These are phyloP conservation scores for Prunus davidiana DNA, from an alignment of 306 rosid species.

Conservation along the genomic window DNA sequence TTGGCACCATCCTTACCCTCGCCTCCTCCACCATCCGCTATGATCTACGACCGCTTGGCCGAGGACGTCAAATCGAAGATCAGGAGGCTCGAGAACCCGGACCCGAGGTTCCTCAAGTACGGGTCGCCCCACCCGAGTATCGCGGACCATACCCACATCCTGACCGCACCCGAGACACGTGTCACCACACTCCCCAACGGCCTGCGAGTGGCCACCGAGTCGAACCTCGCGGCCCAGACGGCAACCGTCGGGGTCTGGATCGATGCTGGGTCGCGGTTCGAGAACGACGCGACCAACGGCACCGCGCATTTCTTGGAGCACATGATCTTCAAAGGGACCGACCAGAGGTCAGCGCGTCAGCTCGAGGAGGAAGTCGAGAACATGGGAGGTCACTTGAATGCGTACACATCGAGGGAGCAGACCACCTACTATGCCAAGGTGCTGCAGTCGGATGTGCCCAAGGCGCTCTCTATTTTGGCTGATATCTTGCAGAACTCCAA, in stretches of 20 bases:
- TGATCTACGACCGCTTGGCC: slow-evolving; percentile 90
- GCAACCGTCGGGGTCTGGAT: slow-evolving; percentile 97
- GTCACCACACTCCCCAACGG: slow-evolving; percentile 81
- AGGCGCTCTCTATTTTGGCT: slow-evolving; percentile 69
- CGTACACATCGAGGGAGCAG: slow-evolving; percentile 87
- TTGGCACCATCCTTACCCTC: slow-evolving; percentile 33
- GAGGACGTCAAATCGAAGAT: slow-evolving; percentile 73
- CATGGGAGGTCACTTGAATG: slow-evolving; percentile 96
- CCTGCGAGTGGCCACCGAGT: slow-evolving; percentile 85
- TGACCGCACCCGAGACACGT: slow-evolving; percentile 82
- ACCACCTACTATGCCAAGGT: slow-evolving; percentile 90
- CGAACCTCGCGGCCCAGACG: slow-evolving; percentile 52
- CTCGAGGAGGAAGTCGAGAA: slow-evolving; percentile 93
- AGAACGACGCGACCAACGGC: slow-evolving; percentile 87
- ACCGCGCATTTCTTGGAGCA: slow-evolving; percentile 92
- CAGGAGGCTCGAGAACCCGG: slow-evolving; percentile 70
- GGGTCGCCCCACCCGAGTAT: slow-evolving; percentile 76
- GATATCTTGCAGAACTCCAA: slow-evolving; percentile 87
- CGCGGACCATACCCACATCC: slow-evolving; percentile 67
- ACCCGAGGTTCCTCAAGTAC: slow-evolving; percentile 80
- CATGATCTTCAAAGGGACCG: slow-evolving; percentile 94
- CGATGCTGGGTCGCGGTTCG: slow-evolving; percentile 90
- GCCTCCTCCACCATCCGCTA: slow-evolving; percentile 70
- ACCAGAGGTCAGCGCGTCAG: slow-evolving; percentile 62
- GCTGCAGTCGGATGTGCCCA: slow-evolving; percentile 53